Base-by-base conservation (phyloP, 352 stramenopile genomes). In the Pythium aphanidermatum region DNA sequence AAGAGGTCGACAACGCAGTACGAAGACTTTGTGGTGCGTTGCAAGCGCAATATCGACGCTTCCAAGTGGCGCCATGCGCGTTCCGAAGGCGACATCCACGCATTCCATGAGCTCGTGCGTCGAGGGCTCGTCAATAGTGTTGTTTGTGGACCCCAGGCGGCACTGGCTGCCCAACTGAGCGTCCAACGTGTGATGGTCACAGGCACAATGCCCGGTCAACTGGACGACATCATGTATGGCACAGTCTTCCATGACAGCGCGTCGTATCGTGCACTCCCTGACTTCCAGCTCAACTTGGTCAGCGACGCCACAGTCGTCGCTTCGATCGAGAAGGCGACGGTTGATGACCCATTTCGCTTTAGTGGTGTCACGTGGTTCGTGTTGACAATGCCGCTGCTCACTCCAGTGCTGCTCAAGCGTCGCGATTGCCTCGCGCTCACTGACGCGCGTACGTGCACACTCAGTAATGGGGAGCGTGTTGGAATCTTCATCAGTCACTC, bases 201-300 rank as follows among this genome's bases (percentile, higher is more conserved):
- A 4, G 68, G 65, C 5, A 63, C 53, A 9, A 41, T 72, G 7
- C 52, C 67, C 7, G 70, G 74, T 16, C 65, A 58, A 14, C 27
- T 86, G 13, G 70, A 83, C 20, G 74, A 86, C 40, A 53, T 61
- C 14, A 56, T 83, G 43, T 83, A 81, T 44, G 70, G 68, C 23
- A 51, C 46, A 24, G 58, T 63, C 21, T 63, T 63, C 20, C 55
- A 70, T 31, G 67, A 81, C 54, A 70, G 63, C 25, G 28, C 47
- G 5, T 67, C 65, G 19, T 43, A 80, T 17, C 62, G 58, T 2
- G 28, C 39, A 6, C 68, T 59, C 9, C 63, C 53, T 13, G 23
- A 50, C 14, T 76, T 68, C 57, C 35, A 69, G n/a, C 55, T 72
- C 11, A 49, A 65, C 6, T 32, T 49, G 11, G 34, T 69, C 6